Base-by-base conservation (phyloP, 352 stramenopile species). In the Blastocystis sp. region DNA sequence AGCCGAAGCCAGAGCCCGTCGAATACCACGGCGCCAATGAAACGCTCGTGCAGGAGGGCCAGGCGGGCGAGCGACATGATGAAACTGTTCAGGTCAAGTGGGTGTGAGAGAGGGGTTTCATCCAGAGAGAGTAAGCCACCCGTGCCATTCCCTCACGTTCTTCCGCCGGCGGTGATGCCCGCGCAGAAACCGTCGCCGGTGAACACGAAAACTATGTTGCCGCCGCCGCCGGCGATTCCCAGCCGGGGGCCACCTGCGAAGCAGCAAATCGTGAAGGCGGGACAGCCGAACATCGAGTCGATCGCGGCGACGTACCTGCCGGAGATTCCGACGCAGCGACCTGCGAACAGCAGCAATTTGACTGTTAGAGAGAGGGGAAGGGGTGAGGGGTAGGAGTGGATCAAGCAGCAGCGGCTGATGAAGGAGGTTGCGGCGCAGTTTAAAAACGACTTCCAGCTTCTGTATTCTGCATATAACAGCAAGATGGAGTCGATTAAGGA, bases 21-120 rank as follows among this genome's bases (percentile, higher is more conserved):
- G 54, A 64, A 21, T 21, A 29, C 29, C 64, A 76, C 32, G 64
- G 64, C 38, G 64, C 46, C n/a, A 76, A 76, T 38, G 64, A 76
- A 18, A 56, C 40, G 36, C 38, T 76, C n/a, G 36, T 57, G 7
- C 16, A 64, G 54, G 54, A 64, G 29, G 46, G 21, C 46, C 11
- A 54, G 46, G 54, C n/a, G 54, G 54, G 21, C 7, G 54, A 36
- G 29, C n/a, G 54, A 9, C 7, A 7, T 21, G 24, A 32, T 21
- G n/a, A 27, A 9, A 64, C 54, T 9, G 29, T 64, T 8, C 54
- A 64, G 29, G 54, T 64, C 7, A 64, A 64, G 54, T 64, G 29
- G 7, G n/a, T 9, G 29, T 64, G 29, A 21, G 9, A 32, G 54
- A 29, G 7, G 54, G 7, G 54, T 64, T 7, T 36, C 7, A 36